Evolutionary conservation across 2,329 filamentous ascomycete species (phyloP), one percentile per base, ranked within the genome.

Genomic region (Xylariomycetidae sp.): DNA sequence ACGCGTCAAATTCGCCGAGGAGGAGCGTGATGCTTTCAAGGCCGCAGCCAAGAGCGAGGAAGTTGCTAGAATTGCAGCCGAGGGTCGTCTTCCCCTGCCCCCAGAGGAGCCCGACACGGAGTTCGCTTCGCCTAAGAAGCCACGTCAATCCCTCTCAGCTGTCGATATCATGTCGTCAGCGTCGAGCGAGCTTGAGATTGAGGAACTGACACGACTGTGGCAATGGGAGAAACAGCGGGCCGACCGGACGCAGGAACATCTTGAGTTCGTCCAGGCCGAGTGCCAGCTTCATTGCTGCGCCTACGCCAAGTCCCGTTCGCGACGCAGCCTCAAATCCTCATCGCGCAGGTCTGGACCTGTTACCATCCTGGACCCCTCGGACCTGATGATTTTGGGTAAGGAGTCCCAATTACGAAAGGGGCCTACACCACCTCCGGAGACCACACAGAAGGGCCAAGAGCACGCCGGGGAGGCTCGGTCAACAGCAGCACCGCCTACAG

Each of bases 261-360:
- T 87, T 29, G 81, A 88, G 19, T 89, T 86, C 57, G 66, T 89
- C 53, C 76, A 85, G 51, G 72, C 82, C 34, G 84, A 90, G 55
- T 87, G 82, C 54, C 70, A 76, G 31, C 71, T 88, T 43, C 70
- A 72, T 29, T 77, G 73, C 57, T 86, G 82, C 61, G 64, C 72
- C 2, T 82, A 79, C 52, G 71, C 64, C 39, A 71, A 64, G 43
- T 14, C 8, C 10, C 44, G 38, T 23, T 50, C 56, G 24, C 55
- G 56, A 9, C 44, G 52, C 26, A 60, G 55, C 48, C 40, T 51
- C 19, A 27, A 43, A 22, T 31, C 30, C 15, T 46, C 60, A 29
- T 36, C 55, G n/a, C 63, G 52, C 40, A 58, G 61, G 12, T 39
- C 50, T 6, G 52, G 47, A 15, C 46, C 54, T 19, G 42, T 60